These are phyloP conservation scores for Pseudonitzschia pungens DNA, from an alignment of 108 stramenopile genomes.

Conservation along the genomic window DNA sequence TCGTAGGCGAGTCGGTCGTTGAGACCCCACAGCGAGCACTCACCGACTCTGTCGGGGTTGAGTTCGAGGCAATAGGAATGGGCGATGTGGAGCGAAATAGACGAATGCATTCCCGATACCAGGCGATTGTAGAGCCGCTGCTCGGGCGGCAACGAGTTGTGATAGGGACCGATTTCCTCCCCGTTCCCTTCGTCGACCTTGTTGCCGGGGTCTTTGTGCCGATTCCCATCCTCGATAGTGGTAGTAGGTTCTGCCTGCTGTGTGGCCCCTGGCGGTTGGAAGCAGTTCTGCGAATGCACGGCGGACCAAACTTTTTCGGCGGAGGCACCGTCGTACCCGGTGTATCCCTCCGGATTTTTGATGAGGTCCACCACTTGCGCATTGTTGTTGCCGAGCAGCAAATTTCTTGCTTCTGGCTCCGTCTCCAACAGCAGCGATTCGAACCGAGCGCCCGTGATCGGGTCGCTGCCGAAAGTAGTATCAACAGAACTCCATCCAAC, in stretches of 20 bases:
- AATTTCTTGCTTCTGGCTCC: not conserved
- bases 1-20: slow-evolving; percentile 12
- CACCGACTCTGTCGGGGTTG: not conserved
- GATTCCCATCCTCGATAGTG: too few species aligned
- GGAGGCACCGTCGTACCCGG: not conserved
- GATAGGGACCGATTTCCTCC: not conserved
- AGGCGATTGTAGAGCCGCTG: slow-evolving; percentile 19
- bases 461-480: too few species aligned
- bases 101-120: slow-evolving; percentile 16
- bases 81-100: slow-evolving; percentile 18
- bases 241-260: too few species aligned
- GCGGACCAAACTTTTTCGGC: slow-evolving; percentile 12
- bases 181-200: not conserved
- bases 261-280: not conserved
- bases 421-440: not conserved
- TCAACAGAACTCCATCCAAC: slow-evolving; percentile 11
- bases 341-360: slow-evolving; percentile 3
- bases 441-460: not conserved
- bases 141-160: not conserved
- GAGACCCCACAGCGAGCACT: slow-evolving; percentile 8
- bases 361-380: slow-evolving; percentile 4
- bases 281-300: slow-evolving; percentile 7
- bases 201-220: not conserved
- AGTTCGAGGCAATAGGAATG: slow-evolving; percentile 21
- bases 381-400: not conserved